phyloP scores from a whole-genome alignment of 768 basidiomycete species.

The Asterophora parasitica region DNA sequence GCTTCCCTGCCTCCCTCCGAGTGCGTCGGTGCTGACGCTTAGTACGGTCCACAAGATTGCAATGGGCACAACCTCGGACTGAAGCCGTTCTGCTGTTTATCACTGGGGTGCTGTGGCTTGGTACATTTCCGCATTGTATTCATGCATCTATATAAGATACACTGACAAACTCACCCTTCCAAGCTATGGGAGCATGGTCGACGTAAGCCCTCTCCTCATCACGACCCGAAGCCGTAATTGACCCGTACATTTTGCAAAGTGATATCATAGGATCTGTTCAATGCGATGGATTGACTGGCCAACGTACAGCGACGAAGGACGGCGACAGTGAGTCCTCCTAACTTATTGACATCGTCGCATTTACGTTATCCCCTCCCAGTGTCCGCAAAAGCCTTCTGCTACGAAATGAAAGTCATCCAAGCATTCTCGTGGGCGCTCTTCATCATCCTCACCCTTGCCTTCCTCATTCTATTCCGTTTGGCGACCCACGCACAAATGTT shows the following conservation, averaged over 20 bases:
- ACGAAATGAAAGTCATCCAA: constrained; percentile 75
- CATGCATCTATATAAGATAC: no score
- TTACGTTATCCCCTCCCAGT: constrained; percentile 33
- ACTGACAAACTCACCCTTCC: constrained; percentile 7
- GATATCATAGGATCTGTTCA: constrained; percentile 66
- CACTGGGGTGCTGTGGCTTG: constrained; percentile 62
- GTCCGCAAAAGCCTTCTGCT: constrained; percentile 54
- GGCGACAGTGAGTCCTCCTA: constrained; percentile 44
- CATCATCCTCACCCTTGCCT: constrained; percentile 38
- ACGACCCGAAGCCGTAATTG: not conserved
- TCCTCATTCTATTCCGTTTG: constrained; percentile 53
- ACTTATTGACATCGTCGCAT: not conserved
- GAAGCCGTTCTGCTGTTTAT: constrained; percentile 54
- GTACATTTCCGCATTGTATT: constrained; percentile 34
- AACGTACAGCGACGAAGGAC: constrained; percentile 43
- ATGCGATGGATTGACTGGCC: constrained; percentile 47
- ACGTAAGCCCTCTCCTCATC: constrained; percentile 37
- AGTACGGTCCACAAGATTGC: constrained; percentile 39
- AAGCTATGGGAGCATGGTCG: constrained; percentile 75
- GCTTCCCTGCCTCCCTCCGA: no score
- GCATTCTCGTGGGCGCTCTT: constrained; percentile 79
- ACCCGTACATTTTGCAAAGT: constrained; percentile 27
- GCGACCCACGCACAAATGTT: constrained; percentile 49
- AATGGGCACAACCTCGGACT: constrained; percentile 64
- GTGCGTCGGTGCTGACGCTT: no score